A percentile compares a stretch with the other conserved stretches of the same genome.
Evolutionary conservation across 176 grass and related monocot genomes (phyloP).

Genomic region (Bonia amplexicaulis): DNA sequence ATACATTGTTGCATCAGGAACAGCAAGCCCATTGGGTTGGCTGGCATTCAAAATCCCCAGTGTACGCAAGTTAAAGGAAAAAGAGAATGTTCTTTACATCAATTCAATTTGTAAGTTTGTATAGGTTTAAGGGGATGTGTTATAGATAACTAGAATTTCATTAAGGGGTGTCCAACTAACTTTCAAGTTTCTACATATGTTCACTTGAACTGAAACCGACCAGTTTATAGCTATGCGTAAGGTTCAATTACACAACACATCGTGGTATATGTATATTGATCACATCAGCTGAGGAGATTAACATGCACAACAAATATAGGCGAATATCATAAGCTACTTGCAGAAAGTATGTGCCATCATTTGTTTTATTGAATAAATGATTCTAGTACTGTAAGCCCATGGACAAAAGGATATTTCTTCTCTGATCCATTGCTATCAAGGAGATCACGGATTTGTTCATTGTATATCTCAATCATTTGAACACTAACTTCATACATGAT

Average conservation of each 20-base stretch:
- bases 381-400: neutral
- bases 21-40: conserved; percentile 66
- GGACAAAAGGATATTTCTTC: conserved; percentile 86
- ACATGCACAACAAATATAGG: neutral
- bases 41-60: conserved; percentile 61
- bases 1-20: conserved; percentile 76
- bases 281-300: neutral
- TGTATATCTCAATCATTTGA: conserved; percentile 99
- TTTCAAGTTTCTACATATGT: conserved; percentile 9
- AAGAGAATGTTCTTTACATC: neutral
- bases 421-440: conserved; percentile 49
- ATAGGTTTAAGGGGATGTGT: neutral
- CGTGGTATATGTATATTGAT: neutral
- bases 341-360: neutral
- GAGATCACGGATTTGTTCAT: conserved; percentile 87
- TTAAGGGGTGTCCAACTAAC: neutral
- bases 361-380: neutral
- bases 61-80: conserved; percentile 63
- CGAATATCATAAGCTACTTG: neutral
- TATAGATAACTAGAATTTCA: neutral
- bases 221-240: neutral
- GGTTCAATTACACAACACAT: neutral
- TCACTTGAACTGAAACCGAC: conserved; percentile 11
- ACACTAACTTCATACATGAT: conserved; percentile 69
- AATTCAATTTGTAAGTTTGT: neutral